Base-by-base conservation (phyloP, 352 stramenopile species). In the Chrysophaeum taylorii region DNA sequence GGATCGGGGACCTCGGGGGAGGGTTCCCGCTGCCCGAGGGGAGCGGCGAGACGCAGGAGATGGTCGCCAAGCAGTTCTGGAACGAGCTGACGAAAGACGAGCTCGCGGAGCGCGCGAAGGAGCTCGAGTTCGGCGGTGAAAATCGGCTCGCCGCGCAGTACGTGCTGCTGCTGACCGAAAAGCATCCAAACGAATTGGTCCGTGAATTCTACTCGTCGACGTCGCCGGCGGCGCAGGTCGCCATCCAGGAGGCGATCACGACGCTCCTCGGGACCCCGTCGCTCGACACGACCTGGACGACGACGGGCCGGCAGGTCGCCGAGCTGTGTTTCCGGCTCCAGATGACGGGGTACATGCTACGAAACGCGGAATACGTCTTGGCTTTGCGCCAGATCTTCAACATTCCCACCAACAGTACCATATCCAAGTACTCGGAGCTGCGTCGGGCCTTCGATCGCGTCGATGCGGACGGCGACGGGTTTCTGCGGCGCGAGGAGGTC, bases 311-410 rank as follows among this genome's bases (percentile, higher is more conserved):
- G 33, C 31, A 36, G 16, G n/a, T 66, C 33, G 57, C 57, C 33
- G 57, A 66, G 14, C 70, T 89, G 0, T 88, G 80, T 73, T 86
- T 87, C 69, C 81, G 86, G 71, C 68, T 84, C 0, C 79, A 84
- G 75, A 89, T 87, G 82, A 87, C 81, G 0, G 83, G 82, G 16
- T 89, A 86, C 69, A 84, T 89, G 81, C 88, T 88, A 61, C 79
- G 82, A 1, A 89, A 89, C 73, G 84, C 80, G 0, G 81, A 89
- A 69, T 89, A 89, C 61, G 84, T 88, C 16, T 48, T 89, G 27
- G 84, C 84, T 2, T 48, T 89, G 7, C 85, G 84, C 54, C 73
- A 82, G 2, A 7, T 60, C 9, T 25, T 66, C 33, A 15, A 25
- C 2, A 23, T 66, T 23, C 1, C 2, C 9, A 2, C 31, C n/a